Evolutionary conservation across 163 green algal species (phyloP).

Genomic region (Scenedesmus sp.): DNA sequence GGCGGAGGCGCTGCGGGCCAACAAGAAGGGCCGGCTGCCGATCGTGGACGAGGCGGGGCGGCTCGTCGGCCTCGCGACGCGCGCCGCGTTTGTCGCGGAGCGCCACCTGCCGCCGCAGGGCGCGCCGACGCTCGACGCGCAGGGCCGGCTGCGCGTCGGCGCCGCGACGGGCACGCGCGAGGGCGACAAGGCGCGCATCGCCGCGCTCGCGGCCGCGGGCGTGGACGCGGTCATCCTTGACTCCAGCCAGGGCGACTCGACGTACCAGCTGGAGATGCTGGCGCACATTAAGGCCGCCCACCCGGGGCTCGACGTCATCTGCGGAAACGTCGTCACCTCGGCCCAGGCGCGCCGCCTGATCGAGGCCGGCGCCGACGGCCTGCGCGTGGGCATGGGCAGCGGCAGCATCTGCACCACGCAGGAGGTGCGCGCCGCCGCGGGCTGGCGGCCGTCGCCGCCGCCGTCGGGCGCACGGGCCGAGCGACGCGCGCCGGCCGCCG

Average conservation of each 20-base stretch:
- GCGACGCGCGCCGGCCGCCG: no score
- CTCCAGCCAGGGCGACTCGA: conserved; percentile 84
- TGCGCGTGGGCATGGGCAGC: conserved; percentile 97
- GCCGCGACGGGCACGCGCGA: conserved; percentile 92
- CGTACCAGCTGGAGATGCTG: conserved; percentile 91
- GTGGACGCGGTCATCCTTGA: conserved; percentile 96
- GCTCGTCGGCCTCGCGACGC: conserved; percentile 54
- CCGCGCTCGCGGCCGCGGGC: conserved; percentile 56
- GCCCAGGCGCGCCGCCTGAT: conserved; percentile 86
- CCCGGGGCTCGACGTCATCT: conserved; percentile 93
- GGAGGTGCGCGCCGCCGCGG: conserved; percentile 96
- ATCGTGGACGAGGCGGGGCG: conserved; percentile 70
- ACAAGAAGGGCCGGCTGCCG: conserved; percentile 81
- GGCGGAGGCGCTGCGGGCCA: conserved; percentile 62
- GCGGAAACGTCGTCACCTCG: conserved; percentile 94
- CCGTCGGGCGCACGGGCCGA: conserved; percentile 92
- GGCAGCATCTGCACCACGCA: conserved; percentile 99
- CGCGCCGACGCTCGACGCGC: conserved; percentile 59
- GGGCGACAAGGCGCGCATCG: conserved; percentile 76
- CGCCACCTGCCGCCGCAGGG: conserved; percentile 58
- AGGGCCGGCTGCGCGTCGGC: conserved; percentile 81
- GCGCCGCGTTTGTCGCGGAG: conserved; percentile 30
- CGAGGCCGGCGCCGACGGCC: conserved; percentile 90
- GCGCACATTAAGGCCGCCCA: conserved; percentile 88
- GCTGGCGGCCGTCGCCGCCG: no score